Evolutionary conservation across 306 rosid genomes (phyloP), one percentile per base, ranked within the genome.

Genomic region (Dalbergia oliveri): DNA sequence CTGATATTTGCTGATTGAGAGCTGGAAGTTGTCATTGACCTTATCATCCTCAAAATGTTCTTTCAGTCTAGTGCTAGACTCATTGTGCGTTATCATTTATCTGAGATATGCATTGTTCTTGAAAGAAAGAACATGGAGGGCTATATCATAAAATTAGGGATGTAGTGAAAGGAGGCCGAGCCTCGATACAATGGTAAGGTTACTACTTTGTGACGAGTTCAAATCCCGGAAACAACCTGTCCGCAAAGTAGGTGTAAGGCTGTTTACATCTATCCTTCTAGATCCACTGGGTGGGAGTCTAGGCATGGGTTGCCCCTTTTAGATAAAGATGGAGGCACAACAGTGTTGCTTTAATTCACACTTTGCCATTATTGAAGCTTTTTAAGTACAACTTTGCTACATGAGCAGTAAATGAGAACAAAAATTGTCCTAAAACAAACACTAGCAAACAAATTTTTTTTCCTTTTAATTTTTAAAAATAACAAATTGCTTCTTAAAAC

Each of bases 21-120:
- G 64, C 64, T 59, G 35, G 64, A n/a, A 23, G 64, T 59, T 59
- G 34, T 33, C 64, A 59, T 59, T 23, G 5, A 34, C 8, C 63
- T 19, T 58, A 9, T 9, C 4, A 21, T 58, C 15, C 63, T 21
- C 34, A 9, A 9, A 9, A 9, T 8, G 8, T 23, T 59, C 65
- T 23, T 34, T 19, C 14, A 11, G 6, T 23, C 6, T 10, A 21
- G 65, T 59, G 23, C 37, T 10, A 11, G n/a, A 59, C 37, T 14
- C n/a, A 21, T 59, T 59, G 37, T 59, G 66, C 26, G 9, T 57
- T 34, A 19, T 59, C 65, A 59, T 59, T 59, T 59, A 35, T 59
- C 15, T 23, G 8, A 11, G 65, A 58, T 19, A 59, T 26, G 66
- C 66, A 62, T 62, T 62, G 5, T 33, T 62, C 44, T 62, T 13